Conservation (phyloP, 768 basidiomycete genomes). For the Tubosaeta sp. region DNA sequence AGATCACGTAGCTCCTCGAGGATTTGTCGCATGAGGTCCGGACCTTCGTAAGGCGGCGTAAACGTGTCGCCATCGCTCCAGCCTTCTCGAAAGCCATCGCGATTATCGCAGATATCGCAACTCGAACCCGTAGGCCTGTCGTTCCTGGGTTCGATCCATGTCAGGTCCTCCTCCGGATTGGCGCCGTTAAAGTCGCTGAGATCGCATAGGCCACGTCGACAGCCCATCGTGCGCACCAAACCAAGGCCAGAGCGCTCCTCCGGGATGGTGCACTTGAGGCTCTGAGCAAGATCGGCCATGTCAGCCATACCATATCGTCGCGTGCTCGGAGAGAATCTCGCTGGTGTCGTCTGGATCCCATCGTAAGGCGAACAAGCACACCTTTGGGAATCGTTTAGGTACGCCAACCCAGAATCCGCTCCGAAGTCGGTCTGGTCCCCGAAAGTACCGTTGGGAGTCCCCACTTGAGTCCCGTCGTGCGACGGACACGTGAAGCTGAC, state of each 20-base stretch:
- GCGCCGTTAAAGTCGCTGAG: background rate
- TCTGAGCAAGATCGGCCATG: slow-evolving; percentile 1
- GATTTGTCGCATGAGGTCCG: slow-evolving; percentile 11
- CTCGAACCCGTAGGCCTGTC: background rate
- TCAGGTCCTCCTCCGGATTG: background rate
- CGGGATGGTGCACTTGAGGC: background rate
- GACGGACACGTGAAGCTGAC: background rate
- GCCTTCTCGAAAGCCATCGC: background rate
- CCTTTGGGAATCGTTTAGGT: background rate
- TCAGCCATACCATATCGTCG: slow-evolving; percentile 14
- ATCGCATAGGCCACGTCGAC: background rate
- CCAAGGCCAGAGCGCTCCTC: background rate
- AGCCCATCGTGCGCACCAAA: background rate
- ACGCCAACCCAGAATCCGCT: background rate
- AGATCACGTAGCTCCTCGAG: slow-evolving; percentile 15
- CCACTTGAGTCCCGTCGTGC: background rate
- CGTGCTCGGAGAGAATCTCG: background rate
- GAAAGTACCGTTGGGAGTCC: background rate
- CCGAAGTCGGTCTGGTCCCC: background rate
- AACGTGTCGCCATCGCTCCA: background rate
- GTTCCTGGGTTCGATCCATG: background rate
- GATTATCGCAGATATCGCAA: background rate
- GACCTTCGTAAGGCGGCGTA: background rate
- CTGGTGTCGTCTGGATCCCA: background rate
- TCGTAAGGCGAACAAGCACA: background rate